Percentiles rank a stretch among this genome's conserved stretches.
Conservation (phyloP, 495 filamentous ascomycete genomes). For the Glarea lozoyensis region DNA sequence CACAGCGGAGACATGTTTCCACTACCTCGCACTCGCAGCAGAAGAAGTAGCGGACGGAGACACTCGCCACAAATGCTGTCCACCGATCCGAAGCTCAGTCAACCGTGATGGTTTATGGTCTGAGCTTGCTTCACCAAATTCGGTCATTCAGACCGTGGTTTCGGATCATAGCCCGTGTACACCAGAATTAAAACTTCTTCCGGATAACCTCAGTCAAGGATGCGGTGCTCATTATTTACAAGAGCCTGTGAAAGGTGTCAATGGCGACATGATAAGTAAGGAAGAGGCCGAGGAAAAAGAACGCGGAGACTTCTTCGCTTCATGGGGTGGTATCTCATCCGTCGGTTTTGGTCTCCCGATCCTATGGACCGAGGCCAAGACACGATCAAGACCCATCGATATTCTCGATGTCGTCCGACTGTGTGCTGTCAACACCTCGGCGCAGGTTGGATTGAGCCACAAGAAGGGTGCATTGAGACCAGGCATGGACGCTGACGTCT, state of each 20-base stretch:
- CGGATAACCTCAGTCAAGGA: constrained; percentile 40
- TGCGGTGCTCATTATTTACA: constrained; percentile 3
- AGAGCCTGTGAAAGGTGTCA: constrained; percentile 8
- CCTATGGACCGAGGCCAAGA: constrained; percentile 68
- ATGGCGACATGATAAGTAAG: constrained; percentile 8
- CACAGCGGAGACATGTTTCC: constrained; percentile 96
- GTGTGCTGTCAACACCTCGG: constrained; percentile 80
- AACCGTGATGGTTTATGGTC: constrained; percentile 89
- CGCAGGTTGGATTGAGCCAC: constrained; percentile 79
- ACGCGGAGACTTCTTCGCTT: constrained; percentile 81
- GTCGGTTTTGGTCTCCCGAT: constrained; percentile 90
- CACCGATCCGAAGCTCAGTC: constrained; percentile 73
- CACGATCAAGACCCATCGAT: constrained; percentile 36
- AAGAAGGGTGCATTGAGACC: constrained; percentile 75
- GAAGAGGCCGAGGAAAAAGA: constrained; percentile 25
- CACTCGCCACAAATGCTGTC: constrained; percentile 96
- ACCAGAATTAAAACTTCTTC: constrained; percentile 84
- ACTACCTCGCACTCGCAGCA: constrained; percentile 87
- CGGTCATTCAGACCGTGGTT: constrained; percentile 89
- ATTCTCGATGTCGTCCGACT: constrained; percentile 73
- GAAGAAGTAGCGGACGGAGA: constrained; percentile 84
- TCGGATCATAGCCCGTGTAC: constrained; percentile 96
- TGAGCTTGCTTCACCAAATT: constrained; percentile 60
- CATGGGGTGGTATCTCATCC: constrained; percentile 93
- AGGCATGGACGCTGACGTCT: constrained; percentile 87